Evolutionary conservation across 495 filamentous ascomycete genomes (phyloP), one percentile per base, ranked within the genome.

Genomic region (Annulohypoxylon maeteangense): DNA sequence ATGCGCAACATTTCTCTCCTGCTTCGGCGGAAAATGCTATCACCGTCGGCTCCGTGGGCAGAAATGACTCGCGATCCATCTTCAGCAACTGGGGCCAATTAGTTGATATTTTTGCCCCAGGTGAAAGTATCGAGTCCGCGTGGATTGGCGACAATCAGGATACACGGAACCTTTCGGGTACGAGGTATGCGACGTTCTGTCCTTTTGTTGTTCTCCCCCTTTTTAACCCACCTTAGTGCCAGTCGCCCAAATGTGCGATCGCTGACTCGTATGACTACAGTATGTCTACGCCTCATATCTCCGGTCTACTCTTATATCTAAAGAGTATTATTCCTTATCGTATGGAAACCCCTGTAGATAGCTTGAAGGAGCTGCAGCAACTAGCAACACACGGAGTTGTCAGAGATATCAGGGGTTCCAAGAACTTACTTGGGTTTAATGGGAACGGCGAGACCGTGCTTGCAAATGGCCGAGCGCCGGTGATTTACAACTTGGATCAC

Each of bases 41-140:
- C 54, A 89, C 87, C 16, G 85, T 90, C 29, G 88, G 84, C n/a
- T 84, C 88, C 18, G 79, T 83, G 50, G 82, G 82, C 62, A 70
- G 53, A 12, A 68, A 62, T 45, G 82, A 85, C 50, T 65, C 70
- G 25, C 80, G 83, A 20, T 83, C 88, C n/a, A 76, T 50, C 1
- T 90, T 86, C 77, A 87, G 84, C 71, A 90, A 91, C 79, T 91
- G 77, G 68, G 89, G 89, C 5, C 34, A 72, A 3, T 62, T 79
- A 16, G 83, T 91, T 16, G 87, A 91, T 59, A 74, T 90, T 68
- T 88, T 89, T 65, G 88, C 87, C 16, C 88, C 88, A 4, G 88
- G 88, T 3, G 74, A 82, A 38, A 47, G 55, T 58, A 83, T 91
- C 65, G 73, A 82, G 18, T 83, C 84, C 3, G 76, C 85, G 25